A percentile compares a stretch with the other conserved stretches of the same genome.
Evolutionary conservation across 495 filamentous ascomycete species (phyloP).

Genomic region (Trichocladium uniseriatum): DNA sequence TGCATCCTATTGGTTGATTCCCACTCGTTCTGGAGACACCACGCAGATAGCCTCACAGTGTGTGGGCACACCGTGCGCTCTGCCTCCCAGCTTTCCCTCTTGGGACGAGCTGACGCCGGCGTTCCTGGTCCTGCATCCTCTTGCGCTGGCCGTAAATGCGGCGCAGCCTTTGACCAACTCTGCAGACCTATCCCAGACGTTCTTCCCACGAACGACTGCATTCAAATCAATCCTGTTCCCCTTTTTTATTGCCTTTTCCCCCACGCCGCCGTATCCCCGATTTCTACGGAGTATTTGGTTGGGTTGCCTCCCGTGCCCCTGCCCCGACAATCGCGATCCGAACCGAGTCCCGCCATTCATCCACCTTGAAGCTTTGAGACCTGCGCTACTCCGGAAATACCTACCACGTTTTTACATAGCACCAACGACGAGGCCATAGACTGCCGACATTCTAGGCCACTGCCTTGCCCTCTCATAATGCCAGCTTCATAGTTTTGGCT

Average conservation of each 20-base stretch:
- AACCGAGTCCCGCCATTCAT: too few relatives aligned
- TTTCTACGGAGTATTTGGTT: too few relatives aligned
- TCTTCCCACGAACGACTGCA: neutral
- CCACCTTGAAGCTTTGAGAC: too few relatives aligned
- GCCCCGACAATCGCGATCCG: too few relatives aligned
- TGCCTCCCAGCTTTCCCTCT: constrained; percentile 12
- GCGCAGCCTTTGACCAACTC: constrained; percentile 1
- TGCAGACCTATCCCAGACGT: neutral
- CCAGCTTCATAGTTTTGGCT: too few relatives aligned
- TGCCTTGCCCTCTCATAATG: too few relatives aligned
- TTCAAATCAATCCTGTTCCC: neutral
- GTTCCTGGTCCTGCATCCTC: neutral
- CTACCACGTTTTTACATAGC: too few relatives aligned
- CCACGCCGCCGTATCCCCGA: too few relatives aligned
- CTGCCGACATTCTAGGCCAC: neutral
- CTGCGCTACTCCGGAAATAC: too few relatives aligned
- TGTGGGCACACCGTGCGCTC: neutral
- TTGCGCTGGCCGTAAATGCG: neutral
- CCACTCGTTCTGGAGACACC: neutral
- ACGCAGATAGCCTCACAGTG: neutral
- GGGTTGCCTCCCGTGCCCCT: too few relatives aligned
- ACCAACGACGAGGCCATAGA: too few relatives aligned
- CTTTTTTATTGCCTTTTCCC: neutral
- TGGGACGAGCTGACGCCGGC: constrained; percentile 3
- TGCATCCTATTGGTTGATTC: neutral